Evolutionary conservation across 1,284 basidiomycete species (phyloP), one percentile per base, ranked within the genome.

Genomic region (Caloboletus firmus): DNA sequence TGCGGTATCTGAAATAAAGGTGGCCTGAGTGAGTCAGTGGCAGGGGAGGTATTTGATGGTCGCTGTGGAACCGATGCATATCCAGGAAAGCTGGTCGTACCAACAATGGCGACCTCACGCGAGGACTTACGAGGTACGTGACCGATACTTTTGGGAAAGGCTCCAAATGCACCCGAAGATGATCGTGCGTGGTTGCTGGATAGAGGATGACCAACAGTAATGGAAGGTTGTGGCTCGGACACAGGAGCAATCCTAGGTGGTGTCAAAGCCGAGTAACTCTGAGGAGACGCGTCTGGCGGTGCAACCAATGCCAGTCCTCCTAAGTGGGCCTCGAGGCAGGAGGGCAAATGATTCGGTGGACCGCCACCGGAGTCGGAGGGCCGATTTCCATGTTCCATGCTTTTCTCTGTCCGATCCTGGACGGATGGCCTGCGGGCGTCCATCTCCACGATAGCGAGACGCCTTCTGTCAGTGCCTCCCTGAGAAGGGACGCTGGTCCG

Each of bases 381-480:
- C 58, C 64, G 49, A 45, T 36, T 66, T 57, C 47, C 59, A 63
- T 53, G 67, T 56, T 44, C 67, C 51, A 63, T 74, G 49, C 47
- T 10, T 40, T 60, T 62, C 57, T 64, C 55, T 65, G 67, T 59
- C 62, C 36, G 57, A 51, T 59, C 57, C 9, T 56, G 59, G 57
- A 53, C 63, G 44, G 54, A 46, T 56, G 65, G 22, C 49, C 55
- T 42, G 18, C 31, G 44, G 42, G 62, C 55, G 64, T 74, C 79
- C 74, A 83, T 74, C 67, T 87, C 76, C 44, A 89, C 81, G 62
- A 90, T 83, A 31, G 83, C 83, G 49, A 87, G 72, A 56, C 83
- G 76, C 53, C 87, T 77, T 64, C 85, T 80, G 72, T 87, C 85
- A 46, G 77, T 72, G 60, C 79, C 78, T 57, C 81, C 82, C 64